These are phyloP conservation scores for Prototheca cutis DNA, from an alignment of 163 green algal species.

Conservation along the genomic window DNA sequence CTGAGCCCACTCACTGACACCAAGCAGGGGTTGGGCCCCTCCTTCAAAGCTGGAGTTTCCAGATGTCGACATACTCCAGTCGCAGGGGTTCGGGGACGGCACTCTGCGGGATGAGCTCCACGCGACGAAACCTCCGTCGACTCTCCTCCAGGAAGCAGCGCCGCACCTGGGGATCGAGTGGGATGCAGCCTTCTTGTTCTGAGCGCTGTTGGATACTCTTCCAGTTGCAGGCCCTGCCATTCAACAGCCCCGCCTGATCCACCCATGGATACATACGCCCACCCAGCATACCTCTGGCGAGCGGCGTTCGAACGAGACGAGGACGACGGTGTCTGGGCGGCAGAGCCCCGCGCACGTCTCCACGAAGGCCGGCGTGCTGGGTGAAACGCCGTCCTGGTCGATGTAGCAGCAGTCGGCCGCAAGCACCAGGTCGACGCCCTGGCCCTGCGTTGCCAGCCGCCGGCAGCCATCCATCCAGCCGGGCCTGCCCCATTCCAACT, in stretches of 20 bases:
- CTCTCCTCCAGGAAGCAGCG: constrained; percentile 16
- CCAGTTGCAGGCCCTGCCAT: too few species aligned
- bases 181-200: too few species aligned
- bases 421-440: constrained; percentile 38
- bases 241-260: not conserved
- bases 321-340: constrained; percentile 11
- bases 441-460: constrained; percentile 16
- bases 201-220: too few species aligned
- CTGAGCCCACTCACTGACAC: too few species aligned
- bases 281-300: constrained; percentile 10
- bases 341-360: constrained; percentile 44
- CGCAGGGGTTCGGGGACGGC: constrained; percentile 5
- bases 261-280: not conserved
- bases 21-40: too few species aligned
- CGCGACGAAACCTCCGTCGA: constrained; percentile 6
- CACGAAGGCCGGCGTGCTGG: constrained; percentile 48
- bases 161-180: constrained; percentile 17
- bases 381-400: constrained; percentile 47
- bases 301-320: constrained; percentile 47
- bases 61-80: constrained; percentile 30
- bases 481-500: constrained; percentile 49
- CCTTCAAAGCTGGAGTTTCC: constrained; percentile 16
- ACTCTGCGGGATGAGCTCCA: constrained; percentile 12
- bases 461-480: constrained; percentile 21
- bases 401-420: constrained; percentile 65